Base-by-base conservation (phyloP, 1,284 basidiomycete genomes). In the Trichosporon ovoides region DNA sequence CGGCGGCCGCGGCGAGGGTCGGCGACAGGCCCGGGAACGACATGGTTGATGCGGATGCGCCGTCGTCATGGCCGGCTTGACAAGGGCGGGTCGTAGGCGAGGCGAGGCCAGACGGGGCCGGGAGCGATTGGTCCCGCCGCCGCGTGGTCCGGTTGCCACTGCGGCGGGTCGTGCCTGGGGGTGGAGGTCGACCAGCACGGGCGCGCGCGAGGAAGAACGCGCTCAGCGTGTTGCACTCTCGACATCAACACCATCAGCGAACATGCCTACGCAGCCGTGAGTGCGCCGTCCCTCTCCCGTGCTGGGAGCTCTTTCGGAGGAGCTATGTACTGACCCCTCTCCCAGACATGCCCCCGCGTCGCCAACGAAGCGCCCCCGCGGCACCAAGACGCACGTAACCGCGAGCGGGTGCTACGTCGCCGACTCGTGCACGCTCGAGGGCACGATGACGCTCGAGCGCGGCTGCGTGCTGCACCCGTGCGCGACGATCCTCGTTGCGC, bases 381-480 rank as follows among this genome's bases (percentile, higher is more conserved):
- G 14, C 2, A 20, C 43, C 12, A 48, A 48, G 43, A 31, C 43
- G 24, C 24, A 31, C 48, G 24, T 35, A 34, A 35, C 38, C 22
- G 9, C 28, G 31, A 18, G 28, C 16, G 43, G 43, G 4, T 55
- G 53, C 50, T 59, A 93, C 48, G 86, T 93, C 74, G 86, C 88
- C 69, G 91, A 93, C 79, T 87, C 88, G 43, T 89, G 94, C 61
- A 13, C 28, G 22, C 81, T 95, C 60, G 89, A 89, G 70, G 92
- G 92, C 49, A 87, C 90, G 66, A 88, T 95, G 56, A 91, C 88
- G n/a, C 86, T 96, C 61, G 90, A 89, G 19, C 87, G 58, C 70
- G 88, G 88, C 2, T 88, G 87, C 1, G 86, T 97, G 52, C 84
- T 98, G n/a, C 94, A 98, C 67, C 94, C 95, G 0, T 90, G 91